Percentiles rank a stretch among this genome's conserved stretches.
Evolutionary conservation across 2,329 filamentous ascomycete genomes (phyloP).

Genomic region (Penicillium psychrosexuale): DNA sequence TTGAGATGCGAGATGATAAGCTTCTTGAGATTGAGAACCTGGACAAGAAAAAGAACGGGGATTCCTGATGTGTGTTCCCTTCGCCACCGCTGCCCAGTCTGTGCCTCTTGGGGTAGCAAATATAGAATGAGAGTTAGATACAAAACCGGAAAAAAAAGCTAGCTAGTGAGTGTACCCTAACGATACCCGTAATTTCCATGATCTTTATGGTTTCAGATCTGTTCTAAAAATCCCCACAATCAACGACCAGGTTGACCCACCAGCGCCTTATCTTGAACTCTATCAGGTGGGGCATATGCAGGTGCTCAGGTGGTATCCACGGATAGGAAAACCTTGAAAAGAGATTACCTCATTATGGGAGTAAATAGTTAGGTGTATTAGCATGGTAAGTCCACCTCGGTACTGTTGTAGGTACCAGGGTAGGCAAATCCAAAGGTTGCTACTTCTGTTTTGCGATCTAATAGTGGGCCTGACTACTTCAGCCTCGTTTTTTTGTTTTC

Average conservation of each 20-base stretch:
- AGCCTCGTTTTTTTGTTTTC: not conserved
- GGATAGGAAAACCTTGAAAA: not conserved
- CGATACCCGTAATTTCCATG: not conserved
- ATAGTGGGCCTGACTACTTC: not conserved
- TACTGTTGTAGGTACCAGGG: not conserved
- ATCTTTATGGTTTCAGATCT: not conserved
- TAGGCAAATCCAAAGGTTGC: conserved; percentile 15
- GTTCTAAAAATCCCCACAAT: not conserved
- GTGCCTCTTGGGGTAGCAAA: conserved; percentile 16
- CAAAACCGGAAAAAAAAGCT: not conserved
- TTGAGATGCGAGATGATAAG: not conserved
- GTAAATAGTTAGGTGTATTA: not conserved
- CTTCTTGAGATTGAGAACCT: not conserved
- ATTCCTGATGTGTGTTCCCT: conserved; percentile 22
- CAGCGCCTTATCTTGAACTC: not conserved
- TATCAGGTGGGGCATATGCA: not conserved
- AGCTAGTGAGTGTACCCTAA: not conserved
- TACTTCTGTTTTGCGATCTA: conserved; percentile 10
- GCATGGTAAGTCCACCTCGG: not conserved
- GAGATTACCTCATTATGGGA: not conserved
- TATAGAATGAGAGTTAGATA: not conserved
- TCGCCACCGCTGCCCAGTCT: conserved; percentile 24
- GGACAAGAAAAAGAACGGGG: not conserved
- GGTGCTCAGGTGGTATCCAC: not conserved
- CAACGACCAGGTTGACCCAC: conserved; percentile 14